Evolutionary conservation across 2,329 filamentous ascomycete genomes (phyloP).

Genomic region (Botrytis fragariae): DNA sequence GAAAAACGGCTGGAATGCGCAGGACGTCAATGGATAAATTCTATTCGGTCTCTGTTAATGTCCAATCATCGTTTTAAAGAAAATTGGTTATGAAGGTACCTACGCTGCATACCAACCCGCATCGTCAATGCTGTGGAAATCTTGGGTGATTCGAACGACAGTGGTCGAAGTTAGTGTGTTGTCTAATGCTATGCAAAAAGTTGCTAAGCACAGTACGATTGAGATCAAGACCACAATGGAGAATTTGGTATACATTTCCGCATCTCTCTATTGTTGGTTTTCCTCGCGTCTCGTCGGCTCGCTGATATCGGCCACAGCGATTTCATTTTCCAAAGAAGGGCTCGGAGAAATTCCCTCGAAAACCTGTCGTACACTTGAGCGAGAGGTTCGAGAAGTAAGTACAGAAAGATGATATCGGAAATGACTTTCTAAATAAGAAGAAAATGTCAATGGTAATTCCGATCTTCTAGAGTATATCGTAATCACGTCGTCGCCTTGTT

Average conservation of each 20-base stretch:
- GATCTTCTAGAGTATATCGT: neutral
- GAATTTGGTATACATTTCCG: neutral
- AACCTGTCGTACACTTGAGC: neutral
- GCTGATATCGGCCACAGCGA: neutral
- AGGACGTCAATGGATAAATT: neutral
- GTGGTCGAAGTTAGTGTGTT: neutral
- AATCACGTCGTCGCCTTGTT: neutral
- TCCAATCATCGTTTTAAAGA: too few relatives aligned
- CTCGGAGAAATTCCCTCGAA: too few relatives aligned
- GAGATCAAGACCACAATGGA: neutral
- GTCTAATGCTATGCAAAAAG: neutral
- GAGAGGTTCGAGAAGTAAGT: neutral
- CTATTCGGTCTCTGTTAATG: neutral
- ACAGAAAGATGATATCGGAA: too few relatives aligned
- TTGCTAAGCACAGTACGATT: neutral
- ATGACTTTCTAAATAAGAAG: too few relatives aligned
- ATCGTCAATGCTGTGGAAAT: neutral
- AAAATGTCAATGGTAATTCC: too few relatives aligned
- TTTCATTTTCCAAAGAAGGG: neutral
- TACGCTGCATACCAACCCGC: constrained; percentile 20
- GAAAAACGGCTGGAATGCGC: neutral
- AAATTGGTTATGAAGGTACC: neutral
- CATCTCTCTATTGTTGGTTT: neutral
- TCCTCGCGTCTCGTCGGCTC: neutral
- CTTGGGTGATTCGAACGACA: neutral